A percentile compares a stretch with the other conserved stretches of the same genome.
phyloP scores from a whole-genome alignment of 1,139 yeast genomes.

The Candida freyschussii region DNA sequence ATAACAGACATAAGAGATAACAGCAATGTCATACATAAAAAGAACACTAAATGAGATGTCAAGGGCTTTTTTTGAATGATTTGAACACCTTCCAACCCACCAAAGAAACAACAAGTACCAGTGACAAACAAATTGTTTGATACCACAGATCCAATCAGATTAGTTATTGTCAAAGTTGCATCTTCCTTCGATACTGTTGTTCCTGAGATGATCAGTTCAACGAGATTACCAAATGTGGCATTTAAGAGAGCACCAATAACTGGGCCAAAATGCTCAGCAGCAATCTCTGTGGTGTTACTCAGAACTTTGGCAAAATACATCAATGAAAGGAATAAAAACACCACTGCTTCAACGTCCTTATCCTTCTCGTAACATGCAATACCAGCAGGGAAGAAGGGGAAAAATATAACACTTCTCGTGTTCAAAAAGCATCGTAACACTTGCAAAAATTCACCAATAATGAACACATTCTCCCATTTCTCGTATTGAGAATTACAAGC shows the following conservation, averaged over 20 bases:
- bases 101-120: constrained; percentile 23
- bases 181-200: constrained; percentile 25
- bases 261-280: constrained; percentile 31
- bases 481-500: constrained; percentile 8
- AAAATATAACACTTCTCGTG: constrained; percentile 18
- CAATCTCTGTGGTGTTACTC: constrained; percentile 23
- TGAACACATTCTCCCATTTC: constrained; percentile 13
- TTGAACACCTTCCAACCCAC: constrained; percentile 20
- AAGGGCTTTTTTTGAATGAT: constrained; percentile 16
- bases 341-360: constrained; percentile 19
- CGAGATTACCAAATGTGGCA: constrained; percentile 94
- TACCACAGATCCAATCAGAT: constrained; percentile 21
- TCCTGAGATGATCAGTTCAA: constrained; percentile 24
- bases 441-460: constrained; percentile 17
- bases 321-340: constrained; percentile 19
- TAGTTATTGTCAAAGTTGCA: constrained; percentile 27
- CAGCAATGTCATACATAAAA: constrained; percentile 17
- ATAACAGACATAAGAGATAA: constrained; percentile 20
- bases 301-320: constrained; percentile 24
- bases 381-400: constrained; percentile 23
- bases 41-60: constrained; percentile 19
- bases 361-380: constrained; percentile 16
- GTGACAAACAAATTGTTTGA: constrained; percentile 22
- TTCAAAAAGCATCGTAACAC: constrained; percentile 15
- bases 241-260: constrained; percentile 88